These are phyloP conservation scores for Galerina marginata DNA, from an alignment of 768 basidiomycete genomes.

Conservation along the genomic window DNA sequence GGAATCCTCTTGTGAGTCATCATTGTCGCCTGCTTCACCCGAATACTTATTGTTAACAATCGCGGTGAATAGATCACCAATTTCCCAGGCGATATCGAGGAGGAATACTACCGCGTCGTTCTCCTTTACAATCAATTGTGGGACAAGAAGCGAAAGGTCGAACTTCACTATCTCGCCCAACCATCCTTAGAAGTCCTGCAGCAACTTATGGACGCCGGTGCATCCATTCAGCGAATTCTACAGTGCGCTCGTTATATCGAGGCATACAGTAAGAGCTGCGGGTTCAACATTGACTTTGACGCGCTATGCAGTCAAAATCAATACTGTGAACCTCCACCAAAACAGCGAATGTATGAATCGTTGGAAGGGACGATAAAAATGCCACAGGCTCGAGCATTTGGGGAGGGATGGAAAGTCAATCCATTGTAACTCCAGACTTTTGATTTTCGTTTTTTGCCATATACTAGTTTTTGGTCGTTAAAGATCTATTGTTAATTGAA, in stretches of 20 bases:
- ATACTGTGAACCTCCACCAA: neutral
- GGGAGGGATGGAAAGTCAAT: neutral
- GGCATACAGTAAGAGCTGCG: slow-evolving; percentile 9
- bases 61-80: slow-evolving; percentile 9
- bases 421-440: neutral
- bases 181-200: slow-evolving; percentile 4
- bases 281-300: slow-evolving; percentile 16
- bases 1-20: slow-evolving; percentile 12
- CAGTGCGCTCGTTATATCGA: slow-evolving; percentile 17
- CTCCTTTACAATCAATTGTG: slow-evolving; percentile 10
- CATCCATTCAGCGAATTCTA: slow-evolving; percentile 9
- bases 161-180: slow-evolving; percentile 8
- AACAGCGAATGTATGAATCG: neutral
- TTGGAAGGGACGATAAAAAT: neutral
- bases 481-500: no score
- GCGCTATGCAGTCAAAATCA: neutral
- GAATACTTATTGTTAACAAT: neutral
- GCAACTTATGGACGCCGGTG: slow-evolving; percentile 15
- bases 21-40: neutral
- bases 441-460: no score
- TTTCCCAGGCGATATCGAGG: slow-evolving; percentile 11
- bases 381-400: slow-evolving; percentile 1
- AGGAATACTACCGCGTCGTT: slow-evolving; percentile 18
- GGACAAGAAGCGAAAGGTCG: slow-evolving; percentile 10
- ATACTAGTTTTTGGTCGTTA: no score